These are phyloP conservation scores for Didymella glomerata DNA, from an alignment of 2,329 filamentous ascomycete genomes.

Conservation along the genomic window DNA sequence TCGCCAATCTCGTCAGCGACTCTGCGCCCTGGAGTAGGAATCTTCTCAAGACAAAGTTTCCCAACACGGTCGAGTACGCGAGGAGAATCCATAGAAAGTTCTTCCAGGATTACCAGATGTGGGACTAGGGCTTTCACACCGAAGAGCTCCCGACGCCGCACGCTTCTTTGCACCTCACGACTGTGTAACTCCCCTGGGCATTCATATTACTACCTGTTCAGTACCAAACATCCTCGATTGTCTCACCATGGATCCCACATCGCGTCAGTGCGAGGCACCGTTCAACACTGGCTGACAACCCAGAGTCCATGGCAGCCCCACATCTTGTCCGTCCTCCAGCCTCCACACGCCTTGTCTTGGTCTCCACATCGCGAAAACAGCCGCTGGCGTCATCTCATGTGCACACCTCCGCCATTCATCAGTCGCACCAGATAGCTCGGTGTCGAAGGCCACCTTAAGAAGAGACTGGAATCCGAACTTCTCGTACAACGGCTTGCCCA, in stretches of 20 bases:
- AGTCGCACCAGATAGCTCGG: slow-evolving; percentile 31
- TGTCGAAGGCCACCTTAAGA: slow-evolving; percentile 45
- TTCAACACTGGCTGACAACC: slow-evolving; percentile 4
- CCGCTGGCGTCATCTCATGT: slow-evolving; percentile 44
- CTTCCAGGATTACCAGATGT: slow-evolving; percentile 66
- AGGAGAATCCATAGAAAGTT: slow-evolving; percentile 63
- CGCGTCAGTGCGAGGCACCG: slow-evolving; percentile 4
- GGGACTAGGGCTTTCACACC: slow-evolving; percentile 25
- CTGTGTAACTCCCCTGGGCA: not conserved
- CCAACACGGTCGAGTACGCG: slow-evolving; percentile 64
- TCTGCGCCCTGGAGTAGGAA: slow-evolving; percentile 60
- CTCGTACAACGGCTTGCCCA: slow-evolving; percentile 51
- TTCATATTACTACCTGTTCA: not conserved
- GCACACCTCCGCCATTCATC: slow-evolving; percentile 46
- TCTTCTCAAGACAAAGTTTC: slow-evolving; percentile 57
- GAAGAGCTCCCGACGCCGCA: not conserved
- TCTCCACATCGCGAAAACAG: slow-evolving; percentile 48
- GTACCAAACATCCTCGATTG: not conserved
- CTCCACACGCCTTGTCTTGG: slow-evolving; percentile 34
- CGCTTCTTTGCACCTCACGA: not conserved
- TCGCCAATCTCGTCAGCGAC: slow-evolving; percentile 60
- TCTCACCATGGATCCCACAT: not conserved
- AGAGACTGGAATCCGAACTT: slow-evolving; percentile 42
- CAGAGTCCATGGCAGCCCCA: slow-evolving; percentile 38
- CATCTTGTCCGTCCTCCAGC: slow-evolving; percentile 21